Evolutionary conservation across 2,329 filamentous ascomycete species (phyloP).

Genomic region (Ceratocystis albifundus): DNA sequence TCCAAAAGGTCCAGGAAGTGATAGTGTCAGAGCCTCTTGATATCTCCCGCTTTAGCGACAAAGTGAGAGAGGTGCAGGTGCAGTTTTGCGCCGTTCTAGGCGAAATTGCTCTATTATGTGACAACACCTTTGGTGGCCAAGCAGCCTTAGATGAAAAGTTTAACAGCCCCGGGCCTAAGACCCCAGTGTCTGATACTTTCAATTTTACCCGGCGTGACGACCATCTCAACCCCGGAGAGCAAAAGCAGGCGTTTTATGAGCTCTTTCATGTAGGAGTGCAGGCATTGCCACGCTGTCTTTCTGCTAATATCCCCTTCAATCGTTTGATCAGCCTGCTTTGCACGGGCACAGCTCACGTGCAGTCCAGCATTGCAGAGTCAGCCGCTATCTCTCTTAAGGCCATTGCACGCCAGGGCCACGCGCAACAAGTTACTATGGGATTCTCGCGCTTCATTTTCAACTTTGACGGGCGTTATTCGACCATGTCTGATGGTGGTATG

Average conservation of each 20-base stretch:
- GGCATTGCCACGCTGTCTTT: constrained; percentile 85
- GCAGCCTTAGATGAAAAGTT: constrained; percentile 94
- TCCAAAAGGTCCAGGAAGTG: constrained; percentile 34
- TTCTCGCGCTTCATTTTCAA: constrained; percentile 98
- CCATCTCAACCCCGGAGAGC: constrained; percentile 57
- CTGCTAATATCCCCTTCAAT: constrained; percentile 82
- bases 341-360: constrained; percentile 91
- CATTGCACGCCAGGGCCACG: constrained; percentile 84
- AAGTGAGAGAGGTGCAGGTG: constrained; percentile 71
- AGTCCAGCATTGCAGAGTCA: constrained; percentile 80
- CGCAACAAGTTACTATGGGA: constrained; percentile 89
- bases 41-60: constrained; percentile 61
- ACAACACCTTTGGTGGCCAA: constrained; percentile 93
- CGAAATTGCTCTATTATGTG: constrained; percentile 91
- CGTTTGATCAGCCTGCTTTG: constrained; percentile 88
- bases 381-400: constrained; percentile 89
- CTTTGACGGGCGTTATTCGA: constrained; percentile 93
- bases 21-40: constrained; percentile 36
- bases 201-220: constrained; percentile 80
- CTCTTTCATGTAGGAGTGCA: constrained; percentile 91
- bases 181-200: constrained; percentile 87
- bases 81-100: constrained; percentile 91
- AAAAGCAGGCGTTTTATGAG: constrained; percentile 92
- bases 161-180: constrained; percentile 71
- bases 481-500: constrained; percentile 96